Evolutionary conservation across 176 grass and related monocot genomes (phyloP).

Genomic region (Phyllostachys edulis): DNA sequence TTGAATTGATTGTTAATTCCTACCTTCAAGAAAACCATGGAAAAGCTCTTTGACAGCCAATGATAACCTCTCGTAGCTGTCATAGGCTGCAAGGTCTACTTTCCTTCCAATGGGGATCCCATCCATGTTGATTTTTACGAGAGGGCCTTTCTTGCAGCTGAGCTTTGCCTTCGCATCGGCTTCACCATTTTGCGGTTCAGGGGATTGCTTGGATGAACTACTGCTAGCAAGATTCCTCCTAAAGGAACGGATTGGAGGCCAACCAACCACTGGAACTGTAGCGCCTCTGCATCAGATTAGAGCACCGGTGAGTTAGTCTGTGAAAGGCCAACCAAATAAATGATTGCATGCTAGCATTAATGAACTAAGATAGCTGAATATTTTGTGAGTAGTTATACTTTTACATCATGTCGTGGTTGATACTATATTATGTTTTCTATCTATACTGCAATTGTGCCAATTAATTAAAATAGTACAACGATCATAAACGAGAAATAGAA

Average conservation of each 20-base stretch:
- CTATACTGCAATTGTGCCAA: not conserved
- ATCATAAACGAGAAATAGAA: not conserved
- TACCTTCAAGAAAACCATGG: conserved; percentile 82
- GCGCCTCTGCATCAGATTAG: conserved; percentile 47
- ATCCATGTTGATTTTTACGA: conserved; percentile 99
- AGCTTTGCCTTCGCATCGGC: conserved; percentile 34
- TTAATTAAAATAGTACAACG: not conserved
- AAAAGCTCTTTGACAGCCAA: conserved; percentile 72
- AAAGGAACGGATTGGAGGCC: conserved; percentile 83
- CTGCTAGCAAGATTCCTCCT: conserved; percentile 82
- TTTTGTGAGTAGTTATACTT: not conserved
- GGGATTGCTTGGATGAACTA: conserved; percentile 55
- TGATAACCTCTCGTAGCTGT: conserved; percentile 69
- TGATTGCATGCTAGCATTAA: conserved; percentile 2
- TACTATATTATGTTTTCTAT: conserved; percentile 2
- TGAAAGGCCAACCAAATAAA: not conserved
- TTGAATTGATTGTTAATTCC: conserved; percentile 11
- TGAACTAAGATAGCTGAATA: not conserved
- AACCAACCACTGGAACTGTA: conserved; percentile 74
- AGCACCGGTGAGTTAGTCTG: conserved; percentile 31
- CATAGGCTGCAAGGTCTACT: conserved; percentile 67
- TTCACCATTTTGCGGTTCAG: conserved; percentile 39
- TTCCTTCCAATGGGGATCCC: conserved; percentile 95
- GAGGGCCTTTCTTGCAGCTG: conserved; percentile 55
- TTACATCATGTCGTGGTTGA: not conserved